A percentile compares a stretch with the other conserved stretches of the same genome.
Evolutionary conservation across 2,329 filamentous ascomycete species (phyloP).

Genomic region (Fusarium drepaniforme): DNA sequence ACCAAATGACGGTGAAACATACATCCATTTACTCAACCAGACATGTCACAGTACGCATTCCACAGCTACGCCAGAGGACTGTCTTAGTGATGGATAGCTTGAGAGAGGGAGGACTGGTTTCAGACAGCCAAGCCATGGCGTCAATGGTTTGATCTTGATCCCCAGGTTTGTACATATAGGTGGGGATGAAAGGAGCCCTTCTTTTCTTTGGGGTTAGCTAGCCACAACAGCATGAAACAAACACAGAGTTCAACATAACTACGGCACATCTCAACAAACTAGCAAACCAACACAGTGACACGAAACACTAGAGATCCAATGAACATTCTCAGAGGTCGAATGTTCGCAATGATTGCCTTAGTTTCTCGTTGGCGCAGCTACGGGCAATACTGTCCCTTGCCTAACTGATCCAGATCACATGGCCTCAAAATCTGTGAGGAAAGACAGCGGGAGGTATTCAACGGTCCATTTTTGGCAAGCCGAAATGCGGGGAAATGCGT

Average conservation of each 20-base stretch:
- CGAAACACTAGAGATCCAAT: neutral
- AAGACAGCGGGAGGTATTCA: neutral
- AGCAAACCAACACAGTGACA: neutral
- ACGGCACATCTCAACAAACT: neutral
- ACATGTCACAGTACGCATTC: neutral
- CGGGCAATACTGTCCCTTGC: neutral
- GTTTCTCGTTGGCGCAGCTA: no score
- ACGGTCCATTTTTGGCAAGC: neutral
- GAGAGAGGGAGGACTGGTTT: neutral
- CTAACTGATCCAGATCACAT: neutral
- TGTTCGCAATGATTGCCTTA: neutral
- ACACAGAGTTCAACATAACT: neutral
- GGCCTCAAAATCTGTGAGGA: neutral
- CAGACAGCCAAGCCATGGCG: neutral
- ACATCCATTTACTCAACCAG: neutral
- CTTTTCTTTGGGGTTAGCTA: neutral
- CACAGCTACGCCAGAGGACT: neutral
- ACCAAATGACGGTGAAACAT: neutral
- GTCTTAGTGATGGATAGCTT: neutral
- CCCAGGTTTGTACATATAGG: neutral
- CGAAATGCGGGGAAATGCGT: neutral
- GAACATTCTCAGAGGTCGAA: neutral
- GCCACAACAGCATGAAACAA: no score
- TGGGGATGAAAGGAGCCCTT: neutral
- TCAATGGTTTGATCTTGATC: neutral